Conservation (phyloP, 2,329 filamentous ascomycete species). For the Penicillium hesseltinei region DNA sequence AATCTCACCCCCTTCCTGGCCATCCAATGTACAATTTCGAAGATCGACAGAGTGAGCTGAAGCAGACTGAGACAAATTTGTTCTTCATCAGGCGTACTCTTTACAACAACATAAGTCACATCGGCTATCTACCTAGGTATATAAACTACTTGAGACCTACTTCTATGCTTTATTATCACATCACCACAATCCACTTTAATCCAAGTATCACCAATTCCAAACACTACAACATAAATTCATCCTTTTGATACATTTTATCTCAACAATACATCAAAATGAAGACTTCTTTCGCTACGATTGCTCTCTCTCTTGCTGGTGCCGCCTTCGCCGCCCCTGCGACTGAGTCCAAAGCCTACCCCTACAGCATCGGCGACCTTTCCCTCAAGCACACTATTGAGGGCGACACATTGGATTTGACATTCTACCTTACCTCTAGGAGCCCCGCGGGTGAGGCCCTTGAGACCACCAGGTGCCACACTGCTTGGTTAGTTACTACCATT, state of each 20-base stretch:
- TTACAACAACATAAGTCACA: not conserved
- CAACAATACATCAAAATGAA: not conserved
- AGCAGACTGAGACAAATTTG: not conserved
- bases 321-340: not conserved
- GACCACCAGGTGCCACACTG: not conserved
- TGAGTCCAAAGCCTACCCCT: not conserved
- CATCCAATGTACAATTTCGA: not conserved
- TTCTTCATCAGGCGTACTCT: not conserved
- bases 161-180: too few relatives aligned
- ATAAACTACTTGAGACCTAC: not conserved
- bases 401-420: not conserved
- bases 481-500: not conserved
- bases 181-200: not conserved
- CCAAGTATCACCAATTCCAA: not conserved
- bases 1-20: not conserved
- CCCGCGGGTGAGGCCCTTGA: not conserved
- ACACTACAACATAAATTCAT: not conserved
- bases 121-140: not conserved
- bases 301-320: not conserved
- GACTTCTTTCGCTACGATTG: not conserved
- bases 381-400: constrained; percentile 1
- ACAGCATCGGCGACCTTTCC: not conserved
- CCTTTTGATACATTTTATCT: not conserved
- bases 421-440: not conserved
- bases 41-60: not conserved